A percentile compares a stretch with the other conserved stretches of the same genome.
phyloP scores from a whole-genome alignment of 148 eudicot genomes.

The Rhododendron mucronatum region DNA sequence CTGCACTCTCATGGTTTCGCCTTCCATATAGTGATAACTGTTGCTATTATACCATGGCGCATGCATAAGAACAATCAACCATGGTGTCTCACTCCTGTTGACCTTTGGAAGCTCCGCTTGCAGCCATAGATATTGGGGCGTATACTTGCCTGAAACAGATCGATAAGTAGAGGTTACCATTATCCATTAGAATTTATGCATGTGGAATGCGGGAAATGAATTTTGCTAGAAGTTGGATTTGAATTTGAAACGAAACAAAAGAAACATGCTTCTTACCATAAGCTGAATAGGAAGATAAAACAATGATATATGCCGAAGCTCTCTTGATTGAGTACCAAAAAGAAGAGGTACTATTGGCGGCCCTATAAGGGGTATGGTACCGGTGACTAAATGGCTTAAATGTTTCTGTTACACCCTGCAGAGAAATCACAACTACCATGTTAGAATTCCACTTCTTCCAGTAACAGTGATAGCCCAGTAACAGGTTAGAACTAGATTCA shows the following conservation, averaged over 20 bases:
- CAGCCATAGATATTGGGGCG: slow-evolving; percentile 34
- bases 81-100: slow-evolving; percentile 33
- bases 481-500: neutral
- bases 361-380: slow-evolving; percentile 36
- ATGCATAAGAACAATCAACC: slow-evolving; percentile 40
- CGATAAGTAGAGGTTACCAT: neutral
- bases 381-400: slow-evolving; percentile 44
- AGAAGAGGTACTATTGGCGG: slow-evolving; percentile 36
- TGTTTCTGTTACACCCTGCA: slow-evolving; percentile 44
- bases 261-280: slow-evolving; percentile 22
- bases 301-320: slow-evolving; percentile 37
- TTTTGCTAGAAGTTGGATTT: neutral
- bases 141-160: slow-evolving; percentile 23
- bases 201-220: neutral
- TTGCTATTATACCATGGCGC: slow-evolving; percentile 33
- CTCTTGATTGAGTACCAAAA: slow-evolving; percentile 49
- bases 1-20: slow-evolving; percentile 37
- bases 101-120: slow-evolving; percentile 21
- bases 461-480: neutral
- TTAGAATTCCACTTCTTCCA: neutral
- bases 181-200: no score
- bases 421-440: neutral
- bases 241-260: neutral
- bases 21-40: slow-evolving; percentile 36
- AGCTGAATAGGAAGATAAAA: slow-evolving; percentile 43